Evolutionary conservation across 352 stramenopile species (phyloP).

Genomic region (Pythium brachiatum): DNA sequence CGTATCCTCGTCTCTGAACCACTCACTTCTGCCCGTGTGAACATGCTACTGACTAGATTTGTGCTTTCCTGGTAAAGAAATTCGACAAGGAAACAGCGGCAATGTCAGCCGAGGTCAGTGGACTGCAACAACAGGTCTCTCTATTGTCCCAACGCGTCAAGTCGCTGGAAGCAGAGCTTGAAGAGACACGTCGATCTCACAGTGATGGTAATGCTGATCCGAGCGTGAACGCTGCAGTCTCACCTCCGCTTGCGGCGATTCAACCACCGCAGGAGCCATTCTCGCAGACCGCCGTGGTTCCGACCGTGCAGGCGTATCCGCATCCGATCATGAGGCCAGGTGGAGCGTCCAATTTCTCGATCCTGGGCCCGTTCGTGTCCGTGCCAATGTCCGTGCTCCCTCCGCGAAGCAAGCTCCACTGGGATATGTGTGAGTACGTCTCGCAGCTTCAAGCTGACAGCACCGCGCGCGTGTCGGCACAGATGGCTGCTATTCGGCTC

Average conservation of each 20-base stretch:
- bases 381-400: slow-evolving; percentile 83
- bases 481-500: slow-evolving; percentile 72
- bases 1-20: background rate
- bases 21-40: background rate
- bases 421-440: slow-evolving; percentile 86
- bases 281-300: slow-evolving; percentile 15
- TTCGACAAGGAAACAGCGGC: slow-evolving; percentile 1
- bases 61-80: slow-evolving; percentile 8
- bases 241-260: slow-evolving; percentile 5
- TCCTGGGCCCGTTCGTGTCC: slow-evolving; percentile 77
- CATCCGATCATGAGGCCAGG: slow-evolving; percentile 32
- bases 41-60: background rate
- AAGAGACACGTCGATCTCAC: slow-evolving; percentile 11
- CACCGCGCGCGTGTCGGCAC: slow-evolving; percentile 58
- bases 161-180: slow-evolving; percentile 22
- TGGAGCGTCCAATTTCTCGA: slow-evolving; percentile 38
- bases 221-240: background rate
- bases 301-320: slow-evolving; percentile 40
- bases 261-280: slow-evolving; percentile 1
- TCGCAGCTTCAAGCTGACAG: slow-evolving; percentile 75
- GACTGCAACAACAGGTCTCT: slow-evolving; percentile 16
- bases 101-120: slow-evolving; percentile 12
- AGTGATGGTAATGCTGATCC: background rate
- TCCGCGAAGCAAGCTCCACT: slow-evolving; percentile 81
- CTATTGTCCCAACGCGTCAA: slow-evolving; percentile 14